These are phyloP conservation scores for Pseudozyma sp. DNA, from an alignment of 1,284 basidiomycete genomes.

Conservation along the genomic window DNA sequence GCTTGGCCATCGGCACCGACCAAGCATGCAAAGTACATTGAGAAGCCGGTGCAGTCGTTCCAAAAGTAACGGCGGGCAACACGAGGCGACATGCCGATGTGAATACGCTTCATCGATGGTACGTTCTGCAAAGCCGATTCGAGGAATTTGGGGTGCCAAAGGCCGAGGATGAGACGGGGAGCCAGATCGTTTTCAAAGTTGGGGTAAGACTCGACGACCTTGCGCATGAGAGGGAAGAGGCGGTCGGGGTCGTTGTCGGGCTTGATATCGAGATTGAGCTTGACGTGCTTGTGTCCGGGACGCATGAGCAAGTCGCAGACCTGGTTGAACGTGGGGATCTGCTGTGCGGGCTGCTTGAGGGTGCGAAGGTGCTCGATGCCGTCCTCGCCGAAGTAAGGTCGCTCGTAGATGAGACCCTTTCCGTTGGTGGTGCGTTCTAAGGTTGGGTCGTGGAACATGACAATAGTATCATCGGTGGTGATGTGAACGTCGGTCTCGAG, in stretches of 20 bases:
- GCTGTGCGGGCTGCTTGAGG: constrained; percentile 77
- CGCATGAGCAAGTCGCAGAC: constrained; percentile 66
- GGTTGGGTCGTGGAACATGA: constrained; percentile 94
- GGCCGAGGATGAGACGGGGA: constrained; percentile 86
- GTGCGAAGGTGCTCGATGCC: constrained; percentile 88
- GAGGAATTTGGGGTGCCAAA: constrained; percentile 87
- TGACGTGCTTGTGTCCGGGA: constrained; percentile 64
- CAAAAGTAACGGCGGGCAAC: constrained; percentile 90
- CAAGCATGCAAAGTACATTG: constrained; percentile 82
- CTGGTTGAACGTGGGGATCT: constrained; percentile 66
- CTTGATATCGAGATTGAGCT: constrained; percentile 82
- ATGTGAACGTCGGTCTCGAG: constrained; percentile 88
- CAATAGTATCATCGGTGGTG: constrained; percentile 85
- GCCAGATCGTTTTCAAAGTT: constrained; percentile 84
- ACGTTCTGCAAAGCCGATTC: constrained; percentile 79
- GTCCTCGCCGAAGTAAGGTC: constrained; percentile 71
- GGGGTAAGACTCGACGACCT: constrained; percentile 77
- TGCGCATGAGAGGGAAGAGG: constrained; percentile 87
- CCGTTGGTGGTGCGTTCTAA: constrained; percentile 74
- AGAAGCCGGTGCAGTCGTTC: constrained; percentile 88
- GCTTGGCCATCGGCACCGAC: constrained; percentile 77
- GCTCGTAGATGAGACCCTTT: constrained; percentile 72
- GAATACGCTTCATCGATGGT: constrained; percentile 84
- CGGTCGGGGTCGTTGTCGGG: constrained; percentile 88
- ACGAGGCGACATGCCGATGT: constrained; percentile 78